These are phyloP conservation scores for Yamadazyma paraphyllophila DNA, from an alignment of 805 yeast species.

Conservation along the genomic window DNA sequence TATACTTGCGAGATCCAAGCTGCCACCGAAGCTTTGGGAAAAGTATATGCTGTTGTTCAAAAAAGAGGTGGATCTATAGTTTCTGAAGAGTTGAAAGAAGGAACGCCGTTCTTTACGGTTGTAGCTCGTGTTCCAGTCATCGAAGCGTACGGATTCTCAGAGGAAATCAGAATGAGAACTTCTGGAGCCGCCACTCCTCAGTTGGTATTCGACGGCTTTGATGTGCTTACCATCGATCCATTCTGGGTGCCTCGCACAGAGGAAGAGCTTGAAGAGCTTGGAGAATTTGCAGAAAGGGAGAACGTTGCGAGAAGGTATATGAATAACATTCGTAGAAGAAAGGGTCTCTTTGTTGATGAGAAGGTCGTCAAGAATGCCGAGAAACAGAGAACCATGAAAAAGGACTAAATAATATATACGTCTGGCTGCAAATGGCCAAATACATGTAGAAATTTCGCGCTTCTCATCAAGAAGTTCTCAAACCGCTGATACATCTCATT, in stretches of 20 bases:
- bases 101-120: conserved; percentile 92
- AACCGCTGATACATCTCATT: no score
- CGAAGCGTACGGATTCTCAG: conserved; percentile 95
- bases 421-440: conserved; percentile 6
- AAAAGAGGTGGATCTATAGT: conserved; percentile 80
- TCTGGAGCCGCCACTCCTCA: conserved; percentile 99
- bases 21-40: conserved; percentile 89
- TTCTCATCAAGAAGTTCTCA: background rate
- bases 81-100: conserved; percentile 95
- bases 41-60: conserved; percentile 92
- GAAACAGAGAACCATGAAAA: conserved; percentile 85
- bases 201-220: conserved; percentile 84
- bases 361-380: conserved; percentile 91
- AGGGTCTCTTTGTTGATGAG: conserved; percentile 87
- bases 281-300: conserved; percentile 89
- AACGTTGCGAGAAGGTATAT: conserved; percentile 86
- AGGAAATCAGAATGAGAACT: conserved; percentile 87
- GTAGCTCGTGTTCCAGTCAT: conserved; percentile 86
- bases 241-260: conserved; percentile 99
- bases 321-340: conserved; percentile 76
- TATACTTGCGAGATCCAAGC: conserved; percentile 95
- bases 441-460: conserved; percentile 7
- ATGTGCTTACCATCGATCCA: conserved; percentile 86
- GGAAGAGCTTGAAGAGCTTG: conserved; percentile 90
- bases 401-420: conserved; percentile 38